These are phyloP conservation scores for Aspergillus leporis DNA, from an alignment of 495 filamentous ascomycete genomes.

Conservation along the genomic window DNA sequence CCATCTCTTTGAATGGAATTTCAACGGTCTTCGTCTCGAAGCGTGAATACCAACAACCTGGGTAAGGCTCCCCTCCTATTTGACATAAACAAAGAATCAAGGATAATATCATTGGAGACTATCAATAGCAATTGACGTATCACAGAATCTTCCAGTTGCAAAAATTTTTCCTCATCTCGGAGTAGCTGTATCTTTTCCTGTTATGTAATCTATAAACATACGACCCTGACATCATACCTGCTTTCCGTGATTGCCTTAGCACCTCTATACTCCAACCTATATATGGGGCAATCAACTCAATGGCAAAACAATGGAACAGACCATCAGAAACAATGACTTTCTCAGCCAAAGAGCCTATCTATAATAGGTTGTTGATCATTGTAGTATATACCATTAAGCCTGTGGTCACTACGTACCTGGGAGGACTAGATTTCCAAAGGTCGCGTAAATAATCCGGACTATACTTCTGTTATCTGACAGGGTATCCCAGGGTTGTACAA, in stretches of 20 bases:
- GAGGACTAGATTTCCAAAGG: too few species aligned
- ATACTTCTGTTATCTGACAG: background rate
- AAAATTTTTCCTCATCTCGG: background rate
- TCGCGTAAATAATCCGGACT: background rate
- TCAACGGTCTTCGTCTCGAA: too few species aligned
- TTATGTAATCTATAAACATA: background rate
- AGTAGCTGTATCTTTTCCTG: too few species aligned
- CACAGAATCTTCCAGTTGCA: background rate
- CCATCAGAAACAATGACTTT: background rate
- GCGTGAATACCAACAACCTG: too few species aligned
- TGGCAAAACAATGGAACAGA: background rate
- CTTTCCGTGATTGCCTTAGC: background rate
- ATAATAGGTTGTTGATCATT: too few species aligned
- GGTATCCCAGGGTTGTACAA: background rate
- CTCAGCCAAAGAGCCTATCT: too few species aligned
- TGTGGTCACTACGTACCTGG: too few species aligned
- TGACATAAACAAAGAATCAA: background rate
- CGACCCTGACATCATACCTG: background rate
- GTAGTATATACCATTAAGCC: too few species aligned
- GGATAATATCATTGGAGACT: background rate
- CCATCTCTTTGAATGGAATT: background rate
- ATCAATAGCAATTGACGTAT: background rate
- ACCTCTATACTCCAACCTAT: background rate
- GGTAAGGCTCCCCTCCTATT: too few species aligned
- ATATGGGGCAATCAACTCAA: background rate